Conservation (phyloP, 2,329 filamentous ascomycete species). For the Dactylellina parvicollis region DNA sequence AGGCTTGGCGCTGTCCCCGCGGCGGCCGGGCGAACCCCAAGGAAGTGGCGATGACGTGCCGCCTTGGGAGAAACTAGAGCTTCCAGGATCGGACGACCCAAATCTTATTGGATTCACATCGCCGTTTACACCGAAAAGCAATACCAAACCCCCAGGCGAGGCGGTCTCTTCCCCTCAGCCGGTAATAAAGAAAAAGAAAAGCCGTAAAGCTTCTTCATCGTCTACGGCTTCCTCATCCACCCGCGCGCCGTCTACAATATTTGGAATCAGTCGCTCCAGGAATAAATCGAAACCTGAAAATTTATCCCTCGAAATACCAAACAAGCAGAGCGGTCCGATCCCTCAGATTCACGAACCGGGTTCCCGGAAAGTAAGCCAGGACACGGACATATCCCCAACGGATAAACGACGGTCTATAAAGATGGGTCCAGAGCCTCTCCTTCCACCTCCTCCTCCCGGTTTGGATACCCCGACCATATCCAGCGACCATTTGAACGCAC, state of each 20-base stretch:
- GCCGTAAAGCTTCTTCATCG: slow-evolving; percentile 39
- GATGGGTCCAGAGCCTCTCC: slow-evolving; percentile 30
- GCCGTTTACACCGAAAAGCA: slow-evolving; percentile 21
- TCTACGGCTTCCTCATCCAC: slow-evolving; percentile 39
- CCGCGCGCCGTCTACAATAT: slow-evolving; percentile 35
- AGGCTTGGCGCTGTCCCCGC: neutral
- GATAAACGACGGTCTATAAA: slow-evolving; percentile 39
- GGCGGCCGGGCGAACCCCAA: slow-evolving; percentile 10
- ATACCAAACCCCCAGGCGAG: slow-evolving; percentile 3
- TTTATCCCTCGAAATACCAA: slow-evolving; percentile 41
- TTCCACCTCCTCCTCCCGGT: slow-evolving; percentile 32
- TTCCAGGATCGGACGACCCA: slow-evolving; percentile 41
- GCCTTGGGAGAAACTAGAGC: slow-evolving; percentile 50
- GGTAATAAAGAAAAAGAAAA: slow-evolving; percentile 29
- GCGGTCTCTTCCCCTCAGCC: slow-evolving; percentile 1
- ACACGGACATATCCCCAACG: slow-evolving; percentile 39
- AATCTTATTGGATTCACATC: slow-evolving; percentile 41
- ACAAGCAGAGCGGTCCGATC: slow-evolving; percentile 20
- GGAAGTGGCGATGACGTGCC: slow-evolving; percentile 17
- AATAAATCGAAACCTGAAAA: slow-evolving; percentile 31
- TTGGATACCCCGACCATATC: slow-evolving; percentile 28
- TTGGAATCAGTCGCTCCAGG: slow-evolving; percentile 33
- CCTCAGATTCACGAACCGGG: slow-evolving; percentile 32
- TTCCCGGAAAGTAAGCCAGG: slow-evolving; percentile 46
- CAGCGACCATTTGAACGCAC: slow-evolving; percentile 20